These are phyloP conservation scores for Sclerotinia sclerotiorum DNA, from an alignment of 2,329 filamentous ascomycete genomes.

Conservation along the genomic window DNA sequence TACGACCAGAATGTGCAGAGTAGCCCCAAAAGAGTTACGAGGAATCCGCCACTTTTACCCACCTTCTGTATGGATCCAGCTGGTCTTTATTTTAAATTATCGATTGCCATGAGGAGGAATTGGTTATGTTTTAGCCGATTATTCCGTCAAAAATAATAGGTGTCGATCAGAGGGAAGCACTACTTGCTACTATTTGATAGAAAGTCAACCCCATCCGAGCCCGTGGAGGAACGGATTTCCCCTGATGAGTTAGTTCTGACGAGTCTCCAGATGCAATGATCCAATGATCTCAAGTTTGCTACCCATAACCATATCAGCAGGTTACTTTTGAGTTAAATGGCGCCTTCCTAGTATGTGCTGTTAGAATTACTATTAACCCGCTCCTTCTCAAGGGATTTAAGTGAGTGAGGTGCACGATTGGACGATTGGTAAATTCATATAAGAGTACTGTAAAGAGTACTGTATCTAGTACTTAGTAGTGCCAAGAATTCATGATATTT, in stretches of 20 bases:
- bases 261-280: no score
- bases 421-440: not conserved
- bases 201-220: conserved; percentile 1
- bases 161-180: conserved; percentile 1
- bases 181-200: not conserved
- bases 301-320: no score
- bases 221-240: not conserved
- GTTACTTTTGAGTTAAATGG: no score
- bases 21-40: not conserved
- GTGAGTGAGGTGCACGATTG: not conserved
- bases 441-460: not conserved
- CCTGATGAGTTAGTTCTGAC: conserved; percentile 5
- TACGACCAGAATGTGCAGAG: not conserved
- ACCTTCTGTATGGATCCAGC: not conserved
- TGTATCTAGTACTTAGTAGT: not conserved
- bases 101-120: not conserved
- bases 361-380: not conserved
- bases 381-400: not conserved
- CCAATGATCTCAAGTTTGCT: no score
- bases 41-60: not conserved
- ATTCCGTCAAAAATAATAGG: not conserved
- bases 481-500: not conserved
- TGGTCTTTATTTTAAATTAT: not conserved
- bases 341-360: no score
- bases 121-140: not conserved